Percentiles rank a stretch among this genome's conserved stretches.
These are phyloP conservation scores for Fusarium pseudonygamai DNA, from an alignment of 2,329 filamentous ascomycete genomes.

Conservation along the genomic window DNA sequence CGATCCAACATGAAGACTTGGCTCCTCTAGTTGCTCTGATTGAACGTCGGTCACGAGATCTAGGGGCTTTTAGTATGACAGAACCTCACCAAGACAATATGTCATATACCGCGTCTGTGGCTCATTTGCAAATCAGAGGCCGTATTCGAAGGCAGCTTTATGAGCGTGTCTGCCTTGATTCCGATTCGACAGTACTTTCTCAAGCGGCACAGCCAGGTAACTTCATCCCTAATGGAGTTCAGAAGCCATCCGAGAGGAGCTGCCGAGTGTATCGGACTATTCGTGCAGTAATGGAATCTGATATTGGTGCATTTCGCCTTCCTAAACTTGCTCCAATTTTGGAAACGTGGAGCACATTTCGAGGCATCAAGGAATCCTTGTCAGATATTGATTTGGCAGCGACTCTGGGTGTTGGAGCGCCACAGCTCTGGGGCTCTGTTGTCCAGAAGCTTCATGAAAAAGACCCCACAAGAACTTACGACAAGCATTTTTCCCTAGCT, in stretches of 20 bases:
- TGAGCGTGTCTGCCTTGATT: slow-evolving; percentile 20
- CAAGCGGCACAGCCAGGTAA: not conserved
- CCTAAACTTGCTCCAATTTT: not conserved
- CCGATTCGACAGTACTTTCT: not conserved
- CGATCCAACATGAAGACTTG: slow-evolving; percentile 52
- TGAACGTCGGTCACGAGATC: slow-evolving; percentile 42
- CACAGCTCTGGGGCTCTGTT: slow-evolving; percentile 63
- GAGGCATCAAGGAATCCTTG: not conserved
- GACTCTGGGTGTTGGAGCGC: slow-evolving; percentile 64
- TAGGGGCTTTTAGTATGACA: slow-evolving; percentile 37
- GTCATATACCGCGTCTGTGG: not conserved
- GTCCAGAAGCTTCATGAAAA: slow-evolving; percentile 26
- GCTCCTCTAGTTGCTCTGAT: slow-evolving; percentile 44
- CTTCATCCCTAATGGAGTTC: not conserved
- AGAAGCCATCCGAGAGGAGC: not conserved
- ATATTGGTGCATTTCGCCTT: not conserved
- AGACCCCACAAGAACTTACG: not conserved
- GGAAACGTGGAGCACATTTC: not conserved
- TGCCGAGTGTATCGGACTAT: slow-evolving; percentile 5
- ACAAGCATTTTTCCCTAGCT: slow-evolving; percentile 4
- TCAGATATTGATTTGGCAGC: not conserved
- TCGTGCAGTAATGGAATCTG: not conserved
- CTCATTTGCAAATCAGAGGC: slow-evolving; percentile 2
- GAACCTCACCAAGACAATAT: not conserved
- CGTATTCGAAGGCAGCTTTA: slow-evolving; percentile 24